A percentile compares a stretch with the other conserved stretches of the same genome.
phyloP scores from a whole-genome alignment of 345 rosid species.

The Hypericum androsaemum region DNA sequence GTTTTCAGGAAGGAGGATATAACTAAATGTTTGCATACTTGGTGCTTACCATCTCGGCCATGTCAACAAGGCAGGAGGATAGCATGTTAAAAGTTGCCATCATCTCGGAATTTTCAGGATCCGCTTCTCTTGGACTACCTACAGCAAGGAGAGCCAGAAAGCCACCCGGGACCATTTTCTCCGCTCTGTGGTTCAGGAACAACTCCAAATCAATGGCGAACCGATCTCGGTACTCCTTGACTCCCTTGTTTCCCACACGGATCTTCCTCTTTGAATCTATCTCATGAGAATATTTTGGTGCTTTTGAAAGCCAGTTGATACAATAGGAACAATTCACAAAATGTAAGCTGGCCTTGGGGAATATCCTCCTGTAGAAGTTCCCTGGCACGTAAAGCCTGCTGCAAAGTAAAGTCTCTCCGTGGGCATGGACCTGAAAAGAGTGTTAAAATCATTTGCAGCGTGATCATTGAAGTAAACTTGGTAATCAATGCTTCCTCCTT shows the following conservation, averaged over 20 bases:
- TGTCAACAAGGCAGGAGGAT: slow-evolving; percentile 7
- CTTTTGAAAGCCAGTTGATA: slow-evolving; percentile 27
- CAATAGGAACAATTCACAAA: slow-evolving; percentile 15
- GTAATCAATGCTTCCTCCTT: too few relatives aligned
- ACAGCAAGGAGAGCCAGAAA: slow-evolving; percentile 11
- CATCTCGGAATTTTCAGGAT: neutral
- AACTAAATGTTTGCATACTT: too few relatives aligned
- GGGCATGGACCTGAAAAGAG: slow-evolving; percentile 26
- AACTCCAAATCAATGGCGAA: slow-evolving; percentile 14
- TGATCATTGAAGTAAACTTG: slow-evolving; percentile 35
- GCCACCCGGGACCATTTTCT: slow-evolving; percentile 24
- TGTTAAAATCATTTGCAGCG: slow-evolving; percentile 28
- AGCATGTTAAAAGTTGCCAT: slow-evolving; percentile 2
- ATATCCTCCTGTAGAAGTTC: slow-evolving; percentile 20
- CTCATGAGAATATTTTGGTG: slow-evolving; percentile 9
- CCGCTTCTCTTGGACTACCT: slow-evolving; percentile 15
- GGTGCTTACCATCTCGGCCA: slow-evolving; percentile 18
- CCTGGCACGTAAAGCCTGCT: slow-evolving; percentile 31
- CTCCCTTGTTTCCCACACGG: slow-evolving; percentile 11
- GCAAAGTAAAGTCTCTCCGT: slow-evolving; percentile 2
- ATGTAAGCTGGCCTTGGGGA: slow-evolving; percentile 21
- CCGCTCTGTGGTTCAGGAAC: slow-evolving; percentile 21
- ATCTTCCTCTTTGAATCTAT: slow-evolving; percentile 18
- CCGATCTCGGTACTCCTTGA: slow-evolving; percentile 18
- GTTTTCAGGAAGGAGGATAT: too few relatives aligned